Evolutionary conservation across 2,329 filamentous ascomycete species (phyloP).

Genomic region (Diaporthe sp.): DNA sequence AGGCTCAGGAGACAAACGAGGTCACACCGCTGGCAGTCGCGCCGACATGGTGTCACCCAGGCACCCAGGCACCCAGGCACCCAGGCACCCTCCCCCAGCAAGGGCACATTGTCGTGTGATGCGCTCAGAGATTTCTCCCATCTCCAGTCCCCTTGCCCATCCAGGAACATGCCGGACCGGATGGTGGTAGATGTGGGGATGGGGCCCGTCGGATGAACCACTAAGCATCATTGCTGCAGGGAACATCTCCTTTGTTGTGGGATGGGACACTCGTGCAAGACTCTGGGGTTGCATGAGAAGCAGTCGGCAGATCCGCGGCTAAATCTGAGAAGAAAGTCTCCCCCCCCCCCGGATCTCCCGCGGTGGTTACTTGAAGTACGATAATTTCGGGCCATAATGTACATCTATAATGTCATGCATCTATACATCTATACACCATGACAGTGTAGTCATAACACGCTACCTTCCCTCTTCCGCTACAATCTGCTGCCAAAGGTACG

Average conservation of each 20-base stretch:
- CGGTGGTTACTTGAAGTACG: no score
- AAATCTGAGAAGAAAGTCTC: not conserved
- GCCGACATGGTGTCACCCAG: conserved; percentile 9
- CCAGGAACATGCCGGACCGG: conserved; percentile 21
- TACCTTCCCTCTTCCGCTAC: not conserved
- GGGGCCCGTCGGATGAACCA: conserved; percentile 2
- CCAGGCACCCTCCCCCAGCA: not conserved
- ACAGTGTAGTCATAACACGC: not conserved
- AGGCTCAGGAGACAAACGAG: conserved; percentile 4
- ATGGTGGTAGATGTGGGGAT: not conserved
- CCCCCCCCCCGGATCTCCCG: not conserved
- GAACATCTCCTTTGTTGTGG: not conserved
- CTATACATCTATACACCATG: not conserved
- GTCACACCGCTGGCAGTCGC: conserved; percentile 3
- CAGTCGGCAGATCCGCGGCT: conserved; percentile 15
- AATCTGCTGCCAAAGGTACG: not conserved
- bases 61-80: conserved; percentile 7
- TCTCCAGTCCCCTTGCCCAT: not conserved
- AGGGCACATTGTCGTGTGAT: conserved; percentile 21
- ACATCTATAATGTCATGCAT: not conserved
- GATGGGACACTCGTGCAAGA: not conserved
- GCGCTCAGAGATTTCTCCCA: not conserved
- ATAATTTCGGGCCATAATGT: not conserved
- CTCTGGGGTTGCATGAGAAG: not conserved
- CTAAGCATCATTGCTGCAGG: conserved; percentile 9